A percentile compares a stretch with the other conserved stretches of the same genome.
These are phyloP conservation scores for Linanthus parryae DNA, from an alignment of 148 eudicot species.

Conservation along the genomic window DNA sequence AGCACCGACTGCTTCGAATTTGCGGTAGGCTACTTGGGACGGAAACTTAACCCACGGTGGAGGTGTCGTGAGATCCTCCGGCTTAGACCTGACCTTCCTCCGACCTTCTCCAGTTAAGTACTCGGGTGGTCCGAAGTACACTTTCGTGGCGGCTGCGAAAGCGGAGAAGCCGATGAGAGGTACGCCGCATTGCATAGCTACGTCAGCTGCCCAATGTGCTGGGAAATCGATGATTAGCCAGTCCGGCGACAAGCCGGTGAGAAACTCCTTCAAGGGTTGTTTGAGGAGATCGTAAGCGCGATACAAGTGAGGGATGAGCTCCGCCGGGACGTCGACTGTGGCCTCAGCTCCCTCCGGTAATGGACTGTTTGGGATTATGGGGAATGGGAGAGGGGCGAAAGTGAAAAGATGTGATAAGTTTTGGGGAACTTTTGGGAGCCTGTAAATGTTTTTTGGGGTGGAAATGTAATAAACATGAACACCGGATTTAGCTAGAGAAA, in stretches of 20 bases:
- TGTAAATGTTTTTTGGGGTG: too few relatives aligned
- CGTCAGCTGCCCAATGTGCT: too few relatives aligned
- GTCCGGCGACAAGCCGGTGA: background rate
- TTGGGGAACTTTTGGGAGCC: too few relatives aligned
- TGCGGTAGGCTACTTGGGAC: background rate
- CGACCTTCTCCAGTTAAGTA: background rate
- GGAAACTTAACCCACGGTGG: constrained; percentile 8
- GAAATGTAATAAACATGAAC: too few relatives aligned
- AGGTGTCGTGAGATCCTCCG: background rate
- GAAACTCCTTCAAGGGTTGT: background rate
- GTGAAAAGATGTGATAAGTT: too few relatives aligned
- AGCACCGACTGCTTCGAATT: constrained; percentile 2
- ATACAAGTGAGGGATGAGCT: background rate
- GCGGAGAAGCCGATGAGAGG: too few relatives aligned
- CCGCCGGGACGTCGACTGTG: background rate
- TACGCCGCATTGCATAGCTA: too few relatives aligned
- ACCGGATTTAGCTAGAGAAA: too few relatives aligned
- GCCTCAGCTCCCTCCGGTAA: background rate
- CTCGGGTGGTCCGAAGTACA: constrained; percentile 5
- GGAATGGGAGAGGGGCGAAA: too few relatives aligned
- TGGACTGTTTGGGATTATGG: too few relatives aligned
- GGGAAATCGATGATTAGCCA: too few relatives aligned
- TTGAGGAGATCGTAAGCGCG: background rate
- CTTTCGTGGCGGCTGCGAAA: constrained; percentile 1
- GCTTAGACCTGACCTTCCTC: constrained; percentile 10